Conservation (phyloP, 1,284 basidiomycete genomes). For the Chiua sp. region DNA sequence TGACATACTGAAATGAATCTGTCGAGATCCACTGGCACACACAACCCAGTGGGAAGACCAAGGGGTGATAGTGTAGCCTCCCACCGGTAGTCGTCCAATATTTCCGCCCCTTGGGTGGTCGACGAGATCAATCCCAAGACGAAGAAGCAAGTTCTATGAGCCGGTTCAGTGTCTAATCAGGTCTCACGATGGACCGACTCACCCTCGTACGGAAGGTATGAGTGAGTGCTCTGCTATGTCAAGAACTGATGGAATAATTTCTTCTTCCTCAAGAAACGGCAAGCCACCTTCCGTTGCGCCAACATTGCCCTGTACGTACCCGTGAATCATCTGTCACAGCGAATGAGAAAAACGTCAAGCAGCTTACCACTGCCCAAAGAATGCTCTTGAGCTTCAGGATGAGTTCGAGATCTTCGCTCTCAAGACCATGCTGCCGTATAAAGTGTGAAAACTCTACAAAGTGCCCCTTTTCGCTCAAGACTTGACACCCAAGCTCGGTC, state of each 20-base stretch:
- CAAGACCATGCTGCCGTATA: constrained; percentile 86
- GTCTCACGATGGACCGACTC: constrained; percentile 33
- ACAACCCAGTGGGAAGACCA: constrained; percentile 89
- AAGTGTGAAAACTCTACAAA: constrained; percentile 92
- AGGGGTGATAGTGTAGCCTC: constrained; percentile 88
- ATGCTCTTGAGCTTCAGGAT: constrained; percentile 94
- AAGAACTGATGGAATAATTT: constrained; percentile 88
- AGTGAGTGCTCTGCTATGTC: constrained; percentile 91
- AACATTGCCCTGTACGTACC: constrained; percentile 80
- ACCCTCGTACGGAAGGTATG: constrained; percentile 95
- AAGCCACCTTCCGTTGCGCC: constrained; percentile 90
- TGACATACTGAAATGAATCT: constrained; percentile 80
- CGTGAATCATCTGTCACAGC: background rate
- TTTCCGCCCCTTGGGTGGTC: constrained; percentile 77
- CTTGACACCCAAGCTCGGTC: constrained; percentile 92
- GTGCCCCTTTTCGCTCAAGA: constrained; percentile 89
- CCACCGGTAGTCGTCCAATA: constrained; percentile 93
- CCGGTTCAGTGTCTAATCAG: constrained; percentile 9
- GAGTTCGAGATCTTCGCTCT: constrained; percentile 82
- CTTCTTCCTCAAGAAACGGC: constrained; percentile 95
- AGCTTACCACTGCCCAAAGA: constrained; percentile 92
- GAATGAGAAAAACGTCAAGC: background rate
- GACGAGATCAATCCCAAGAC: constrained; percentile 86
- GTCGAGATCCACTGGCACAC: constrained; percentile 84
- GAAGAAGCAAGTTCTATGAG: constrained; percentile 90